These are phyloP conservation scores for Pyracantha coccinea DNA, from an alignment of 331 rosid genomes.

Conservation along the genomic window DNA sequence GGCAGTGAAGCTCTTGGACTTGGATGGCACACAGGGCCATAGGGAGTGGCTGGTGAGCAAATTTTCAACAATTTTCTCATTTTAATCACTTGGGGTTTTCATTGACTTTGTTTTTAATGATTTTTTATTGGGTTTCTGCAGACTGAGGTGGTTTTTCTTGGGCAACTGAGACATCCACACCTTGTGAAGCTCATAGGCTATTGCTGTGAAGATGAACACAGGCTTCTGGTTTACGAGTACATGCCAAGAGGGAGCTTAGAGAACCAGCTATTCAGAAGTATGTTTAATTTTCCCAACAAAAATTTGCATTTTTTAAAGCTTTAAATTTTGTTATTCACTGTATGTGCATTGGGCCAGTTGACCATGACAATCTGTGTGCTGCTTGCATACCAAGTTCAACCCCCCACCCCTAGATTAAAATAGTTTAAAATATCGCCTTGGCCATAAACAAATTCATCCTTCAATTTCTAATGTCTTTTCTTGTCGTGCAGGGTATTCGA, in stretches of 20 bases:
- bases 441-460: neutral
- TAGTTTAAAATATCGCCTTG: neutral
- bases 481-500: slow-evolving; percentile 48
- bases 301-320: neutral
- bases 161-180: slow-evolving; percentile 75
- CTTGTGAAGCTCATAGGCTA: slow-evolving; percentile 89
- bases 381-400: neutral
- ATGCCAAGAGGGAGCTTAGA: slow-evolving; percentile 96
- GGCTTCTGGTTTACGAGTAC: slow-evolving; percentile 74
- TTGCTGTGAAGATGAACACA: slow-evolving; percentile 89
- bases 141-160: slow-evolving; percentile 92
- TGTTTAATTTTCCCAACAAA: neutral
- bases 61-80: neutral
- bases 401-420: neutral
- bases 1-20: slow-evolving; percentile 77
- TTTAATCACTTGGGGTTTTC: neutral
- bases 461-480: neutral
- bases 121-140: slow-evolving; percentile 3
- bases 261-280: slow-evolving; percentile 88
- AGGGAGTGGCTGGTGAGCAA: slow-evolving; percentile 90
- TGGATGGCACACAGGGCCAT: slow-evolving; percentile 91
- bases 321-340: neutral
- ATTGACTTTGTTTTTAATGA: neutral
- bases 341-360: neutral
- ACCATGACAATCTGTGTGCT: neutral